A percentile compares a stretch with the other conserved stretches of the same genome.
phyloP scores from a whole-genome alignment of 306 rosid species.

The Cicer judaicum region DNA sequence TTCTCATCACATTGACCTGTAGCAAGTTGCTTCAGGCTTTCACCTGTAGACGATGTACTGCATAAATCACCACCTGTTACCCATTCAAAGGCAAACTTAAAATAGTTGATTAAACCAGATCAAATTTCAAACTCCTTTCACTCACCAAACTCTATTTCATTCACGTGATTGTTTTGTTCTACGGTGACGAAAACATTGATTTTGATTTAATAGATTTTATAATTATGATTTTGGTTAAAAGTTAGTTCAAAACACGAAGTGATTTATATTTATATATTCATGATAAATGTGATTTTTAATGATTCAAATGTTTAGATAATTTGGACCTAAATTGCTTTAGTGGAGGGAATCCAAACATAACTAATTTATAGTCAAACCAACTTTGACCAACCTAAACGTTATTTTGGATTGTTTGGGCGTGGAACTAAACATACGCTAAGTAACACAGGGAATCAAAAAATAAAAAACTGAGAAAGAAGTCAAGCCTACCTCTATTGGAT shows the following conservation, averaged over 20 bases:
- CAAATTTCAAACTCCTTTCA: neutral
- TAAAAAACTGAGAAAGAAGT: constrained; percentile 7
- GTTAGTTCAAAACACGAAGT: no score
- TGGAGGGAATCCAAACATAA: neutral
- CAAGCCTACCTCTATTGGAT: constrained; percentile 53
- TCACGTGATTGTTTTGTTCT: neutral
- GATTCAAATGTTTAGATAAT: no score
- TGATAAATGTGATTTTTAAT: no score
- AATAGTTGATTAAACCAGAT: constrained; percentile 7
- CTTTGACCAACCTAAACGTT: neutral
- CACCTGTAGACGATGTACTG: constrained; percentile 54
- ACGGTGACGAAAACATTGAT: neutral
- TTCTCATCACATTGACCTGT: constrained; percentile 51
- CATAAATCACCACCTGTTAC: constrained; percentile 55
- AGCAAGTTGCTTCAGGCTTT: constrained; percentile 54
- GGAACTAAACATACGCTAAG: neutral
- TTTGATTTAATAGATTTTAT: no score
- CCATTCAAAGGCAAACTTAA: constrained; percentile 43
- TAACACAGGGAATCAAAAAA: neutral
- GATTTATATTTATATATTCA: no score
- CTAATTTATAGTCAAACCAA: neutral
- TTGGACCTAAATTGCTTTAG: neutral
- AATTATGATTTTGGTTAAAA: neutral
- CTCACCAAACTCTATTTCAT: neutral
- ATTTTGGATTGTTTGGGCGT: neutral